phyloP scores from a whole-genome alignment of 805 yeast genomes.

The Myxozyma lipomycoides region DNA sequence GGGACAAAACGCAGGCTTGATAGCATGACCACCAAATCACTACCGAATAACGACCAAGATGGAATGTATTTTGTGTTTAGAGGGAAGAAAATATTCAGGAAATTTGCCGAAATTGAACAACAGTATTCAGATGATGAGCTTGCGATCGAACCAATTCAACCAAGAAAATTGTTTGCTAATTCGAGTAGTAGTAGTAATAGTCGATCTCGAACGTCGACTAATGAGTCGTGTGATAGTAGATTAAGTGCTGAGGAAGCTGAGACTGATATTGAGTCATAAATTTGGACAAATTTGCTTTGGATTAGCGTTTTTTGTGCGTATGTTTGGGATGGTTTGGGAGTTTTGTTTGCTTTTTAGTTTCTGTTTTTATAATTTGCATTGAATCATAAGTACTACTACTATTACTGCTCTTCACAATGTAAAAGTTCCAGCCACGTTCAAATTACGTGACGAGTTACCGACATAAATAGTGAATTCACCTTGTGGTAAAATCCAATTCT shows the following conservation, averaged over 20 bases:
- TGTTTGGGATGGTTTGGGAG: background rate
- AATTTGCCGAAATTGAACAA: conserved; percentile 11
- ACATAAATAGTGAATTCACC: conserved; percentile 53
- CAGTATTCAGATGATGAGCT: conserved; percentile 15
- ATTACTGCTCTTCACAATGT: background rate
- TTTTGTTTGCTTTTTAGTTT: background rate
- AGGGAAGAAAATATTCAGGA: conserved; percentile 24
- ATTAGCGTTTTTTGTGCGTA: background rate
- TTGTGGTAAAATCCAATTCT: conserved; percentile 56
- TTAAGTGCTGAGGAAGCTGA: conserved; percentile 20
- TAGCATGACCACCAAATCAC: too few species aligned
- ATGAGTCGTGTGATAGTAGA: background rate
- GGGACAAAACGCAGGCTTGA: too few species aligned
- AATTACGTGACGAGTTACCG: conserved; percentile 34
- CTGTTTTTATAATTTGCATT: background rate
- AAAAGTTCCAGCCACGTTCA: conserved; percentile 5
- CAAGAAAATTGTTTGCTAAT: conserved; percentile 16
- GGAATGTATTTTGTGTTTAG: conserved; percentile 27
- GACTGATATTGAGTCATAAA: conserved; percentile 23
- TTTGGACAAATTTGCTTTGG: background rate
- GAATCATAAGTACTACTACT: background rate
- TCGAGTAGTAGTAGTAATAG: background rate
- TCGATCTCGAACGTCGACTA: background rate
- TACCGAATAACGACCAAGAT: conserved; percentile 12
- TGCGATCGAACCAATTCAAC: conserved; percentile 19